Evolutionary conservation across 192 early-diverging fungal genomes (phyloP), one percentile per base, ranked within the genome.

Genomic region (Backusella liffmaniae): DNA sequence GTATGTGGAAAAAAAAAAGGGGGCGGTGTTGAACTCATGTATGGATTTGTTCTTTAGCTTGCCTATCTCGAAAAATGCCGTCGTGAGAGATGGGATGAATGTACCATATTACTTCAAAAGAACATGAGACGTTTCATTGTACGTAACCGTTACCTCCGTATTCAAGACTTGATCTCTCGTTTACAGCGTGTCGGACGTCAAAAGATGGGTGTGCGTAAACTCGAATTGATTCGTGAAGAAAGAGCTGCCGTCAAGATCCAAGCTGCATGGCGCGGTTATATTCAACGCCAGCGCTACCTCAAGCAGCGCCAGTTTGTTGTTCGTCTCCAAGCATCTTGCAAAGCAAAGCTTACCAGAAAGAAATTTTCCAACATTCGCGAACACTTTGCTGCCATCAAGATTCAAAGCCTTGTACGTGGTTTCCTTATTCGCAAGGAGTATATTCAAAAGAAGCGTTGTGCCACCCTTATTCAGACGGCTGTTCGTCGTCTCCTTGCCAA

Each of bases 31-130:
- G 30, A 32, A 32, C 30, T 32, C 30, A 32, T 32, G 2, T 32
- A 41, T 26, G 26, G 26, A 26, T 26, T 26, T 26, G 26, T 44
- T 12, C 10, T 44, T 44, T 41, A 81, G 88, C 79, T 95, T 66
- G 95, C 95, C 13, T 92, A 87, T 77, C 81, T 96, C 44, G 97
- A 99, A 77, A 98, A 96, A 81, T 86, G 93, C 65, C 91, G 97
- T 23, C 84, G 94, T 12, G 95, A 96, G 73, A 87, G 94, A n/a
- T 86, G 96, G 74, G 92, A 93, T 41, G 84, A 83, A n/a, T 95
- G 94, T 67, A 96, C 95, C 36, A 91, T 94, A 4, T 70, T 96
- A 68, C 92, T 98, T 76, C 96, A 98, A 84, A 94, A 96, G 85
- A 93, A 96, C 76, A 90, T 94, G 73, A 88, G 93, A 12, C 82